Percentiles rank a stretch among this genome's conserved stretches.
Evolutionary conservation across 768 basidiomycete species (phyloP).

Genomic region (Lactarius hengduanensis): DNA sequence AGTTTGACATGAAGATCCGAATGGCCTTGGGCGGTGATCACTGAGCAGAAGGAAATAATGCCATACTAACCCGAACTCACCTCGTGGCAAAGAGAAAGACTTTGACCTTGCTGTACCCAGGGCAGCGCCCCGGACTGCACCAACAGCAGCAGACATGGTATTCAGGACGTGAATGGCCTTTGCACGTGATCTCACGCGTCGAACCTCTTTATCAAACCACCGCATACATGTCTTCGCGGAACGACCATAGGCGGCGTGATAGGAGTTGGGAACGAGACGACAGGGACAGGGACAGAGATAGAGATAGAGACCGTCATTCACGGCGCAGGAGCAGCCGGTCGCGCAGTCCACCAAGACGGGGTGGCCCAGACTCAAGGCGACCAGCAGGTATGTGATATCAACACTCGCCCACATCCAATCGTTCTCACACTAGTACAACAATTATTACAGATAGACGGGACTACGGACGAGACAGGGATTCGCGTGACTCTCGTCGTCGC

Average conservation of each 20-base stretch:
- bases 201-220: neutral
- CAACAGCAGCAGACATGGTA: slow-evolving; percentile 18
- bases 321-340: slow-evolving; percentile 31
- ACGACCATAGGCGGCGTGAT: slow-evolving; percentile 36
- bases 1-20: slow-evolving; percentile 23
- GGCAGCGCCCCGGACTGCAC: slow-evolving; percentile 3
- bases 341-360: slow-evolving; percentile 29
- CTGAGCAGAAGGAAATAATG: neutral
- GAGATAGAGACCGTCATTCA: slow-evolving; percentile 24
- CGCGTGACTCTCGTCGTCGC: slow-evolving; percentile 24
- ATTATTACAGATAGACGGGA: slow-evolving; percentile 23
- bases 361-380: slow-evolving; percentile 25
- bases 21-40: slow-evolving; percentile 3
- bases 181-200: slow-evolving; percentile 21
- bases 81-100: neutral
- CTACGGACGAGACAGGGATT: slow-evolving; percentile 24
- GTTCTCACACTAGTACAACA: neutral
- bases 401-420: neutral
- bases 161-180: neutral
- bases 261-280: slow-evolving; percentile 34
- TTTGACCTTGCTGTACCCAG: neutral
- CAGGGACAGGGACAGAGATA: slow-evolving; percentile 23
- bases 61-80: neutral
- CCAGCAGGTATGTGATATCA: slow-evolving; percentile 22
- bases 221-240: slow-evolving; percentile 36